Conservation (phyloP, 106 monocot species). For the Dioscorea dumetorum region DNA sequence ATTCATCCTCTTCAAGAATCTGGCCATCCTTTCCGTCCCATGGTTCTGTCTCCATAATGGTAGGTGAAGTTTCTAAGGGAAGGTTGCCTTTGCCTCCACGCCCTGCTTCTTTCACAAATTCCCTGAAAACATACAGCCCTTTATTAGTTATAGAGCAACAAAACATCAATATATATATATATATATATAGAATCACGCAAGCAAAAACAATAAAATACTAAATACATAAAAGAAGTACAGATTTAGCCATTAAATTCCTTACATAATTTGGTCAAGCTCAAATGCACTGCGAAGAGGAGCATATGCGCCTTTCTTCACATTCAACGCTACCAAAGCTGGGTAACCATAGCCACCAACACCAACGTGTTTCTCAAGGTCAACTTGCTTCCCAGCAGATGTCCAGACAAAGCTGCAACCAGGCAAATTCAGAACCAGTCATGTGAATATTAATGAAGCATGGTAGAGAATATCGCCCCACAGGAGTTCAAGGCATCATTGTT, state of each 20-base stretch:
- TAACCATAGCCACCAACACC: slow-evolving; percentile 98
- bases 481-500: too few species aligned
- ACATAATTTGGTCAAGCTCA: slow-evolving; percentile 67
- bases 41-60: slow-evolving; percentile 48
- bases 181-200: background rate
- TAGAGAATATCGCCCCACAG: too few species aligned
- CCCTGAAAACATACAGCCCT: slow-evolving; percentile 31
- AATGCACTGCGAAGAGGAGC: slow-evolving; percentile 97
- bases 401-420: slow-evolving; percentile 67
- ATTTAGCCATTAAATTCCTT: slow-evolving; percentile 11
- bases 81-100: slow-evolving; percentile 94
- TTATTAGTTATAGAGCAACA: background rate
- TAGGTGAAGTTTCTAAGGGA: slow-evolving; percentile 45
- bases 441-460: too few species aligned
- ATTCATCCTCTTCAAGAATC: slow-evolving; percentile 89
- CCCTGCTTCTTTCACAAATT: slow-evolving; percentile 95
- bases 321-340: slow-evolving; percentile 91
- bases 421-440: background rate
- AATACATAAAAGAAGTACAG: background rate
- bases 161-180: background rate
- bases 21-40: slow-evolving; percentile 98
- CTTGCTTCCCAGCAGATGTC: slow-evolving; percentile 84
- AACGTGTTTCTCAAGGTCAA: slow-evolving; percentile 89
- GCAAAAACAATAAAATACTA: background rate
- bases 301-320: slow-evolving; percentile 81